phyloP scores from a whole-genome alignment of 2,329 filamentous ascomycete species.

The Passalora sequoiae region DNA sequence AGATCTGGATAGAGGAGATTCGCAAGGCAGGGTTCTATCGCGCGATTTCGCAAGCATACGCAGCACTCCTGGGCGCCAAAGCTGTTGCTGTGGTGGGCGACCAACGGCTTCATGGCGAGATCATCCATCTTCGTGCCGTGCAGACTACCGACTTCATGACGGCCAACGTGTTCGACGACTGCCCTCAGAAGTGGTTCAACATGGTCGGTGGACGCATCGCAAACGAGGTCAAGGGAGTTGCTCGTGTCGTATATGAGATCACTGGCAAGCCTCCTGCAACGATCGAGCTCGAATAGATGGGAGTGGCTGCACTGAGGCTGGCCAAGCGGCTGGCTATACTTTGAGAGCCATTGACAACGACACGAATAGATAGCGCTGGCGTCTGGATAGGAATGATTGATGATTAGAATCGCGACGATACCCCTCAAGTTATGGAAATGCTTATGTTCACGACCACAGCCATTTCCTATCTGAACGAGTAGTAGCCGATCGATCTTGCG shows the following conservation, averaged over 20 bases:
- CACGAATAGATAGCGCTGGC: constrained; percentile 7
- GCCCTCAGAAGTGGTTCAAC: constrained; percentile 57
- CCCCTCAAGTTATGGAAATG: constrained; percentile 3
- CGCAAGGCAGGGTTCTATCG: constrained; percentile 66
- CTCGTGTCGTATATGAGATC: constrained; percentile 65
- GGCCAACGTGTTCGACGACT: constrained; percentile 63
- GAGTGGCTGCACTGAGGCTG: no score
- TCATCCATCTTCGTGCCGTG: constrained; percentile 59
- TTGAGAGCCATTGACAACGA: no score
- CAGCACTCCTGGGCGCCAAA: constrained; percentile 60
- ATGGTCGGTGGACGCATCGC: constrained; percentile 63
- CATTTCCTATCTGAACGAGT: background rate
- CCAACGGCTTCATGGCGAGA: constrained; percentile 60
- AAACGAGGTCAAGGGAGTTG: constrained; percentile 69
- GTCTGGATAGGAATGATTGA: background rate
- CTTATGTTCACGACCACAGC: background rate
- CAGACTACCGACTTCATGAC: constrained; percentile 69
- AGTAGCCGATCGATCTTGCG: no score
- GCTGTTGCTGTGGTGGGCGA: constrained; percentile 67
- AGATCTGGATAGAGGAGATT: constrained; percentile 75
- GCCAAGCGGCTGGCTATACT: no score
- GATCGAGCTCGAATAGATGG: constrained; percentile 71
- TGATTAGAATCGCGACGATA: constrained; percentile 6
- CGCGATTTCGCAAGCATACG: constrained; percentile 65
- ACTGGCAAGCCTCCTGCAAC: constrained; percentile 66